Evolutionary conservation across 2,329 filamentous ascomycete genomes (phyloP).

Genomic region (Pestalotiopsis sp.): DNA sequence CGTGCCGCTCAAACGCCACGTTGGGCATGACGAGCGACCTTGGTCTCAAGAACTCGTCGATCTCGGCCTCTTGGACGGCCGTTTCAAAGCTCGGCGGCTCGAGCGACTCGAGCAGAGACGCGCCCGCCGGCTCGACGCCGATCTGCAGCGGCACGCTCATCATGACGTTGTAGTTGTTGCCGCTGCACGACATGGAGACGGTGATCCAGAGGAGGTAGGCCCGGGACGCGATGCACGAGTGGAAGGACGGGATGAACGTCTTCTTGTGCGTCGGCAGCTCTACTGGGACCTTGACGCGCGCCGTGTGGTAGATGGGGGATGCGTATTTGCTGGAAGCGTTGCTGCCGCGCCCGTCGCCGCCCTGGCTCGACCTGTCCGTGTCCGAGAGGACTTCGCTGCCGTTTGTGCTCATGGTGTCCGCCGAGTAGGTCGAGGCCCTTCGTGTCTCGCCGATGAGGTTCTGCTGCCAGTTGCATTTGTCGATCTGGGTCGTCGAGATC

Average conservation of each 20-base stretch:
- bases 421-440: constrained; percentile 56
- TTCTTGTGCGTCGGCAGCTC: constrained; percentile 48
- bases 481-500: constrained; percentile 39
- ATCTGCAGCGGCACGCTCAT: constrained; percentile 55
- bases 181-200: constrained; percentile 41
- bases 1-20: constrained; percentile 30
- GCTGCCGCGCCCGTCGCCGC: constrained; percentile 12
- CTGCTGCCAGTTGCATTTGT: constrained; percentile 44
- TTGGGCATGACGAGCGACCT: constrained; percentile 39
- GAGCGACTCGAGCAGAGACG: constrained; percentile 21
- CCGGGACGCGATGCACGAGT: constrained; percentile 59
- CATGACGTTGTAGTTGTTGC: constrained; percentile 44
- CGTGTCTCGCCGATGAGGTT: constrained; percentile 35
- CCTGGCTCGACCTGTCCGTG: constrained; percentile 26
- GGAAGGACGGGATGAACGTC: constrained; percentile 58
- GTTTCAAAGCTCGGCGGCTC: constrained; percentile 54
- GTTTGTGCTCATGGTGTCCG: not conserved
- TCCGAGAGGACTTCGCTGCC: constrained; percentile 41
- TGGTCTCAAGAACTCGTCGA: constrained; percentile 45
- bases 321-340: constrained; percentile 17
- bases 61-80: constrained; percentile 47
- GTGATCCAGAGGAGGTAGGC: constrained; percentile 54
- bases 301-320: constrained; percentile 40
- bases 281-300: constrained; percentile 50
- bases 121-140: constrained; percentile 39